These are phyloP conservation scores for Yamadazyma philogaea DNA, from an alignment of 805 yeast species.

Conservation along the genomic window DNA sequence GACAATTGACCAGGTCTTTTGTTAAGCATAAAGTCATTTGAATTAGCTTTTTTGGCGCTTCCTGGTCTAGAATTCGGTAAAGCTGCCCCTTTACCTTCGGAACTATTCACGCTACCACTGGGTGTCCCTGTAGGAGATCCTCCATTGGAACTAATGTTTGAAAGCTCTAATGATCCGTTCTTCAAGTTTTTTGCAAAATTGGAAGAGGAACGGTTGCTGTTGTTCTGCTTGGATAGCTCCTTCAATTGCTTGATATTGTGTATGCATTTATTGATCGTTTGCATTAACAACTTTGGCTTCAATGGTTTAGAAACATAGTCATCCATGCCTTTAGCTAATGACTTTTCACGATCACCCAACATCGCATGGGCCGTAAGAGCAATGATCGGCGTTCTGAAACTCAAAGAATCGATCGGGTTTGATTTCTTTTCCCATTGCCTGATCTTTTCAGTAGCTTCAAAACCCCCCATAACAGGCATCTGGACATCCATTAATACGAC, in stretches of 20 bases:
- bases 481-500: slow-evolving; percentile 91
- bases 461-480: slow-evolving; percentile 95
- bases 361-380: slow-evolving; percentile 92
- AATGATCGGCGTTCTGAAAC: slow-evolving; percentile 80
- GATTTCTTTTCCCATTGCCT: slow-evolving; percentile 84
- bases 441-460: slow-evolving; percentile 83
- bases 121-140: slow-evolving; percentile 10
- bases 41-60: slow-evolving; percentile 27
- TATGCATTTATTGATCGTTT: slow-evolving; percentile 80
- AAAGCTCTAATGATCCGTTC: slow-evolving; percentile 28
- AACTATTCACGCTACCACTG: slow-evolving; percentile 7
- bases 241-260: slow-evolving; percentile 64
- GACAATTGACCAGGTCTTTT: slow-evolving; percentile 31
- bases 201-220: slow-evolving; percentile 42
- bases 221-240: slow-evolving; percentile 50
- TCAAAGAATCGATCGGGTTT: slow-evolving; percentile 64
- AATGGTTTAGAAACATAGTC: slow-evolving; percentile 86
- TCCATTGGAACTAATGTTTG: slow-evolving; percentile 7
- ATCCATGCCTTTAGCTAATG: slow-evolving; percentile 88
- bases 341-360: slow-evolving; percentile 87
- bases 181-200: slow-evolving; percentile 46
- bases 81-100: slow-evolving; percentile 7
- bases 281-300: slow-evolving; percentile 77
- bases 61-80: slow-evolving; percentile 14
- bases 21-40: slow-evolving; percentile 19